Conservation (phyloP, 441 rosid species). For the Lepidium campestre region DNA sequence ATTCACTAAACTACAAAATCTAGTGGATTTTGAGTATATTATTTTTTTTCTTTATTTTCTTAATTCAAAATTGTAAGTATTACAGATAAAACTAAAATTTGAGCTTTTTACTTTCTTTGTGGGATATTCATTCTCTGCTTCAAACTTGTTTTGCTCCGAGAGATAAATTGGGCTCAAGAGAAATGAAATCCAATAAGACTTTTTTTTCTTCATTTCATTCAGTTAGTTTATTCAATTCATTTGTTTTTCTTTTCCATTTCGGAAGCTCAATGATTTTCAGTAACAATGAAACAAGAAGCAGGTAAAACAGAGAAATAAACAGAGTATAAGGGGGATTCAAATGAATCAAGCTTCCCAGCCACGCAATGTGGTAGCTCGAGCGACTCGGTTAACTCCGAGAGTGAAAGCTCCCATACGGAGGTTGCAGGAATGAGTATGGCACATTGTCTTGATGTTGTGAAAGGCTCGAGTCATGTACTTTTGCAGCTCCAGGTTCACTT, state of each 20-base stretch:
- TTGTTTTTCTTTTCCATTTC: constrained; percentile 19
- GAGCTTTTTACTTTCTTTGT: not conserved
- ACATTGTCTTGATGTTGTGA: constrained; percentile 78
- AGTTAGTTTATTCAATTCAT: constrained; percentile 19
- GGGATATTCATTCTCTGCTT: not conserved
- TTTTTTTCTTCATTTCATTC: not conserved
- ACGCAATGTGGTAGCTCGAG: constrained; percentile 73
- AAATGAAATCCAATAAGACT: not conserved
- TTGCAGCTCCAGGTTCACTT: constrained; percentile 64
- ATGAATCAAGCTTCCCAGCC: constrained; percentile 82
- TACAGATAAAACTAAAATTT: too few relatives aligned
- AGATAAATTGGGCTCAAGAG: not conserved
- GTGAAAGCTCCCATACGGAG: constrained; percentile 98
- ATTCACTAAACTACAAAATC: too few relatives aligned
- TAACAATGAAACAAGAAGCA: constrained; percentile 8
- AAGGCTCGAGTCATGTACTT: constrained; percentile 85
- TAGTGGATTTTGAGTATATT: too few relatives aligned
- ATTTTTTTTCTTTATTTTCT: too few relatives aligned
- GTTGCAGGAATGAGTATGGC: constrained; percentile 71
- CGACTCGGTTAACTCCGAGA: constrained; percentile 88
- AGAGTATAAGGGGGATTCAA: not conserved
- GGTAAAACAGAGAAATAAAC: constrained; percentile 9
- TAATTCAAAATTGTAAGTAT: too few relatives aligned
- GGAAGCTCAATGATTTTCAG: constrained; percentile 18
- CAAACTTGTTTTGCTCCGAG: too few relatives aligned